A percentile compares a stretch with the other conserved stretches of the same genome.
Conservation (phyloP, 108 stramenopile species). For the Pseudonitzschia delicatissima region DNA sequence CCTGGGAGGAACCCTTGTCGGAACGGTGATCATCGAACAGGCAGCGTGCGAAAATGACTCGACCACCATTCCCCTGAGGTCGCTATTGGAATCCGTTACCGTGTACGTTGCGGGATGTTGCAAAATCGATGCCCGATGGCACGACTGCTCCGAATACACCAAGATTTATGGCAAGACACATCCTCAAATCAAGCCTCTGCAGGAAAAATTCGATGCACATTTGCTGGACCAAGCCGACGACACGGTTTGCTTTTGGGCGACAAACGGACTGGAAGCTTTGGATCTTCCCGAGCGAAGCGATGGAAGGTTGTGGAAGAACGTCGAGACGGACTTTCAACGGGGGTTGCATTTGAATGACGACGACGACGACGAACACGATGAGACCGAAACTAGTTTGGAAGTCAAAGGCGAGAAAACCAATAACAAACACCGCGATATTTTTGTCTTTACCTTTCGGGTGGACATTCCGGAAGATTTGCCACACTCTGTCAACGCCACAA, state of each 20-base stretch:
- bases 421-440: neutral
- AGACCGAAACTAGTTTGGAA: neutral
- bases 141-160: constrained; percentile 31
- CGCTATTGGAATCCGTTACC: constrained; percentile 21
- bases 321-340: constrained; percentile 5
- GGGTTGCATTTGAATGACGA: constrained; percentile 22
- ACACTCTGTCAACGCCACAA: constrained; percentile 38
- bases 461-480: constrained; percentile 49
- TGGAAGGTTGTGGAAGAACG: constrained; percentile 25
- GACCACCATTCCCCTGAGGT: constrained; percentile 6
- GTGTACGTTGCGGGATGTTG: constrained; percentile 38
- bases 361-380: neutral
- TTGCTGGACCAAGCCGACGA: constrained; percentile 25
- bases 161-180: constrained; percentile 30
- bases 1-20: constrained; percentile 41
- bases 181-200: constrained; percentile 19
- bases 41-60: neutral
- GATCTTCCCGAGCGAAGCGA: constrained; percentile 28
- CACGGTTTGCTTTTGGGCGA: constrained; percentile 57
- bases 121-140: constrained; percentile 57
- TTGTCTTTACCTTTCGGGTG: constrained; percentile 57
- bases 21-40: constrained; percentile 35
- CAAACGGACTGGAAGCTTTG: constrained; percentile 43
- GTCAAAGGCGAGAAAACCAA: neutral
- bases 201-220: constrained; percentile 25